A percentile compares a stretch with the other conserved stretches of the same genome.
These are phyloP conservation scores for Melampsora americana DNA, from an alignment of 1,284 basidiomycete genomes.

Conservation along the genomic window DNA sequence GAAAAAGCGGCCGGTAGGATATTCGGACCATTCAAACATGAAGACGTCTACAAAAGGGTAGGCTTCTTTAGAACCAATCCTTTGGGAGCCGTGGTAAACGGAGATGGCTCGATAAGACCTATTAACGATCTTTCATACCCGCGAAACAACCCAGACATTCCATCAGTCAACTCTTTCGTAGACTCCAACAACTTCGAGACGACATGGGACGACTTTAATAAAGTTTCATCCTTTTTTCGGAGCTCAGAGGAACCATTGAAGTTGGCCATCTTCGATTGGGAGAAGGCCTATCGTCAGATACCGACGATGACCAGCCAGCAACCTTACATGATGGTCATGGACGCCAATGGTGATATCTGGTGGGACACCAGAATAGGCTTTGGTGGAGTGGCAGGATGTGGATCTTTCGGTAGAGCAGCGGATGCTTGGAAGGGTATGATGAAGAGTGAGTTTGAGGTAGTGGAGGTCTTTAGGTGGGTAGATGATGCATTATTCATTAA, in stretches of 20 bases:
- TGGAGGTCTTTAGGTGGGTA: constrained; percentile 1
- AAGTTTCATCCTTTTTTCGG: background rate
- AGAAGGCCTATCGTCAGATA: constrained; percentile 16
- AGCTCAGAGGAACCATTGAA: background rate
- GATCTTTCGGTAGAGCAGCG: background rate
- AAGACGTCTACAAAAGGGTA: background rate
- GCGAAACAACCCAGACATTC: background rate
- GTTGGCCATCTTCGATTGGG: too few species aligned
- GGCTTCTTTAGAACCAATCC: constrained; percentile 11
- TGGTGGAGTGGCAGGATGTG: too few species aligned
- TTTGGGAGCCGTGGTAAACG: background rate
- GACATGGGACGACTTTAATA: constrained; percentile 14
- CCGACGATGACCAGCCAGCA: background rate
- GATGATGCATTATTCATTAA: background rate
- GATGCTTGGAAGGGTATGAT: too few species aligned
- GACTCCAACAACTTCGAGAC: background rate
- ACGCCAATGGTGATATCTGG: background rate
- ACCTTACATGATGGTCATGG: background rate
- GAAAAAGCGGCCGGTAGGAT: background rate
- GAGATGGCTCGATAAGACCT: background rate
- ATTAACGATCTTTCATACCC: constrained; percentile 16
- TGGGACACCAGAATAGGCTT: background rate
- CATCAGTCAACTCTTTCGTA: constrained; percentile 7
- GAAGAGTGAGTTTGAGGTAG: too few species aligned
- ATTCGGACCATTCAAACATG: background rate